Base-by-base conservation (phyloP, 2,329 filamentous ascomycete genomes). In the Orbilia oligospora region DNA sequence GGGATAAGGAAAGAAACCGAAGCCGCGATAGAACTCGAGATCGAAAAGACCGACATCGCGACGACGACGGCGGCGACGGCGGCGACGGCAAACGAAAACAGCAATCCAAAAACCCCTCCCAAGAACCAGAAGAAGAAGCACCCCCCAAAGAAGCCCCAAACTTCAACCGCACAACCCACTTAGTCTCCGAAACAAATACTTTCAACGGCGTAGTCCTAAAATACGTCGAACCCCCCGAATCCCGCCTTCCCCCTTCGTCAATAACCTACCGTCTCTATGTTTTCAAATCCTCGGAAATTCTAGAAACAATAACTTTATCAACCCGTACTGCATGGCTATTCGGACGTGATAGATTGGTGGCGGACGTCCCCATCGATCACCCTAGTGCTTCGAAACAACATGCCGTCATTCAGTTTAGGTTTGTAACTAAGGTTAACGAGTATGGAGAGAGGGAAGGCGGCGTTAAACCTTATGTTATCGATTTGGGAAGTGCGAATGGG, bases 381-480 rank as follows among this genome's bases (percentile, higher is more conserved):
- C 94, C 94, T 0, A 97, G 93, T 84, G 90, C 94, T 82, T 97
- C 93, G 84, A 97, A 97, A 84, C 96, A 99, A 85, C 96, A 99
- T 84, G 95, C 95, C 0, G 96, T 94, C 8, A 89, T 99, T 51
- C 96, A 99, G 84, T 99, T 99, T 83, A 90, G 96, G 44, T 91
- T 93, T 83, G 89, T 92, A 20, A 92, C 93, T 82, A 94, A 91
- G 85, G 89, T 89, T 79, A 93, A 97, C 81, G 93, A 97, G 85
- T 97, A 89, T 83, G 94, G 94, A 22, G 94, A 97, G 83, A 92
- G 91, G 83, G 87, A 91, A 73, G 93, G 92, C 22, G 91, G 87
- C 79, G 92, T 94, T 55, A 91, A 90, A 24, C 94, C 94, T 0
- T 99, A 98, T 85, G 84, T 98, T 8, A 93, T 99, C 80, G 96